These are phyloP conservation scores for Phytophthora citrophthora DNA, from an alignment of 352 stramenopile species.

Conservation along the genomic window DNA sequence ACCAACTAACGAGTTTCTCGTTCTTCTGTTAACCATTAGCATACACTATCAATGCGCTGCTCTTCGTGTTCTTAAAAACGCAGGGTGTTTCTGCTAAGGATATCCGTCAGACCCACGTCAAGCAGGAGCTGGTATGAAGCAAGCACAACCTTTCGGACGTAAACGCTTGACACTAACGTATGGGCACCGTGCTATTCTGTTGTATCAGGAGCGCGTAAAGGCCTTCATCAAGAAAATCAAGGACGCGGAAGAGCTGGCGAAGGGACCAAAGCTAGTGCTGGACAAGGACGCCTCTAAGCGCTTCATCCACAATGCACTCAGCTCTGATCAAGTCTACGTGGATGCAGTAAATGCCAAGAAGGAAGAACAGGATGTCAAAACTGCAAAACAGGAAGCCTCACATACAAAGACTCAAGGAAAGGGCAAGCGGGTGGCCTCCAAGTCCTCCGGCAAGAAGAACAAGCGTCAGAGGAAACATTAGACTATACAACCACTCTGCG, in stretches of 20 bases:
- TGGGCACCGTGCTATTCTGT: neutral
- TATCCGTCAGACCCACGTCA: conserved; percentile 89
- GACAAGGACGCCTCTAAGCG: conserved; percentile 84
- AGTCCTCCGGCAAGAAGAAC: conserved; percentile 53
- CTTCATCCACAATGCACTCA: conserved; percentile 86
- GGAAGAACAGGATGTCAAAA: conserved; percentile 28
- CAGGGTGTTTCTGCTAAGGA: conserved; percentile 89
- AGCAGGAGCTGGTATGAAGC: conserved; percentile 76
- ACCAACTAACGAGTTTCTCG: conserved; percentile 3
- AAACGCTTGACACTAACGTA: too few species aligned
- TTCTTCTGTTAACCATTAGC: conserved; percentile 39
- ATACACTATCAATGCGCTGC: conserved; percentile 87
- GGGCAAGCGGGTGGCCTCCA: conserved; percentile 28
- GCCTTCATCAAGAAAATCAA: conserved; percentile 91
- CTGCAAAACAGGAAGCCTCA: conserved; percentile 20
- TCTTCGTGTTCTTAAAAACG: conserved; percentile 90
- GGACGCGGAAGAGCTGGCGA: conserved; percentile 82
- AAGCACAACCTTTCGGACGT: too few species aligned
- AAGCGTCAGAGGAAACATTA: conserved; percentile 60
- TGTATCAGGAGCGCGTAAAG: conserved; percentile 81
- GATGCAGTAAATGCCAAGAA: conserved; percentile 70
- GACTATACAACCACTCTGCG: conserved; percentile 4
- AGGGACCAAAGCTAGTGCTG: conserved; percentile 75
- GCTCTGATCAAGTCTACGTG: conserved; percentile 84
- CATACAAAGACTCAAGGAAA: conserved; percentile 51